These are phyloP conservation scores for Kodamaea kakaduensis DNA, from an alignment of 805 yeast genomes.

Conservation along the genomic window DNA sequence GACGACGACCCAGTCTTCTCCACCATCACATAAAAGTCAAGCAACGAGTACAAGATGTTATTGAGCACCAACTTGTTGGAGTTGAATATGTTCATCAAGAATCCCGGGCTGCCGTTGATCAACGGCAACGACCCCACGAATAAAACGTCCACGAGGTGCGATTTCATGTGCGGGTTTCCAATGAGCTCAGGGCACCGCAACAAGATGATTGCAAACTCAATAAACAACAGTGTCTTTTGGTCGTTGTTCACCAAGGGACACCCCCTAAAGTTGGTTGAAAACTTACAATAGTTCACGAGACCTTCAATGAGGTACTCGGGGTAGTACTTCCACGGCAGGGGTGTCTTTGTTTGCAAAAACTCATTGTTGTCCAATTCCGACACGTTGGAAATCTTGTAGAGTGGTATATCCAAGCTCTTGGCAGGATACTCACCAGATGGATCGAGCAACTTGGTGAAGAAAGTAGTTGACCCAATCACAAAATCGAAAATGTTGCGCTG, in stretches of 20 bases:
- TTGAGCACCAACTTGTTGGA: conserved; percentile 57
- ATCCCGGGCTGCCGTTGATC: conserved; percentile 62
- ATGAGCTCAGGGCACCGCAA: conserved; percentile 81
- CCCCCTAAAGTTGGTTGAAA: conserved; percentile 50
- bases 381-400: conserved; percentile 53
- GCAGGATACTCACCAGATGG: conserved; percentile 64
- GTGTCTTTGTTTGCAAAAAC: conserved; percentile 59
- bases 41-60: conserved; percentile 72
- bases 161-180: conserved; percentile 91
- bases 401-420: conserved; percentile 45
- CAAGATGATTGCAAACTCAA: conserved; percentile 69
- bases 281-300: conserved; percentile 64
- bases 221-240: conserved; percentile 48
- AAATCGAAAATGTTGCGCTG: conserved; percentile 73
- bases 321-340: conserved; percentile 71
- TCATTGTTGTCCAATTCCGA: conserved; percentile 76
- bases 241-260: conserved; percentile 55
- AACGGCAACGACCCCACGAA: conserved; percentile 67
- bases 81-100: conserved; percentile 62
- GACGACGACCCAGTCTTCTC: conserved; percentile 95
- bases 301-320: conserved; percentile 90
- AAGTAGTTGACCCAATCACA: conserved; percentile 69
- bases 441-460: conserved; percentile 67
- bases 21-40: conserved; percentile 89
- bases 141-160: conserved; percentile 74